Conservation (phyloP, 1,284 basidiomycete species). For the Agaricales sp. region DNA sequence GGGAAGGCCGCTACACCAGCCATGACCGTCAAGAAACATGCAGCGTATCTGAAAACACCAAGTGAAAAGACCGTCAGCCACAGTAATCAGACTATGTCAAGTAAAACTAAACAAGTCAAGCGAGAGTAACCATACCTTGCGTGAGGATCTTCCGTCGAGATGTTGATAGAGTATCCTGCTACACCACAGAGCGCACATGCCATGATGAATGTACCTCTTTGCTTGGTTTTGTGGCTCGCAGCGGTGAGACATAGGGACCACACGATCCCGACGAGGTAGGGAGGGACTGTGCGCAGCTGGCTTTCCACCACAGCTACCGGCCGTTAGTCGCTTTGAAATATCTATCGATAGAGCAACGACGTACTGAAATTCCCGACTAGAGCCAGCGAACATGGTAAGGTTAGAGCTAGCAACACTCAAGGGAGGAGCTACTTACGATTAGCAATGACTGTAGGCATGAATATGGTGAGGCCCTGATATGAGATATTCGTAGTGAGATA, state of each 20-base stretch:
- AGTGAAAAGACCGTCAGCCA: neutral
- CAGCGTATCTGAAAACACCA: conserved; percentile 21
- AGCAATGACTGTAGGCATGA: conserved; percentile 30
- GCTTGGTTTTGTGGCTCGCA: conserved; percentile 20
- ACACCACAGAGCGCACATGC: conserved; percentile 22
- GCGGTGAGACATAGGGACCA: conserved; percentile 23
- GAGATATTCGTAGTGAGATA: conserved; percentile 13
- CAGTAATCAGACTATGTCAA: neutral
- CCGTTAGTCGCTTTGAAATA: neutral
- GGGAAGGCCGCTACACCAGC: conserved; percentile 25
- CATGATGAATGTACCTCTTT: conserved; percentile 22
- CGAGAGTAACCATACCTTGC: conserved; percentile 19
- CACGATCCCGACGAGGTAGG: conserved; percentile 23
- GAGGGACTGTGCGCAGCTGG: conserved; percentile 30
- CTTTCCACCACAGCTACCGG: conserved; percentile 24
- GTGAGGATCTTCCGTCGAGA: conserved; percentile 24
- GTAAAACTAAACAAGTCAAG: no score
- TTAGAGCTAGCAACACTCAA: neutral
- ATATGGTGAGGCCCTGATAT: conserved; percentile 30
- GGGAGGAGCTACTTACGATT: conserved; percentile 18
- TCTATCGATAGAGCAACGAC: conserved; percentile 4
- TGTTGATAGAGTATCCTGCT: conserved; percentile 26
- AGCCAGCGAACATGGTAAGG: neutral
- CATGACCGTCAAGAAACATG: conserved; percentile 27
- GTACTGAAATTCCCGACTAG: conserved; percentile 23